Conservation (phyloP, 495 filamentous ascomycete species). For the Penicillium canescens region DNA sequence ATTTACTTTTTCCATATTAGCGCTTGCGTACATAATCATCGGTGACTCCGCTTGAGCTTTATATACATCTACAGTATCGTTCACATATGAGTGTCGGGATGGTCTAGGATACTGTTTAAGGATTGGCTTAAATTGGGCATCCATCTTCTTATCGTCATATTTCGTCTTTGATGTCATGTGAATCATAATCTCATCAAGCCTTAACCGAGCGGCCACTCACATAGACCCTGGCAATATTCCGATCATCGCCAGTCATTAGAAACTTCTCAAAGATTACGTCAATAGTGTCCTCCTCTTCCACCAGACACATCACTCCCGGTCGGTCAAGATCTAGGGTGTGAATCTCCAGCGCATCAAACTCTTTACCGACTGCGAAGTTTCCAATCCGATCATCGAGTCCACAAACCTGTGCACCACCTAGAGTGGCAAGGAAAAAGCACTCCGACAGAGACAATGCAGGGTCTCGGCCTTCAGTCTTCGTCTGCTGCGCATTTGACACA, state of each 20-base stretch:
- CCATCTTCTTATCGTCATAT: too few relatives aligned
- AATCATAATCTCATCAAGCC: slow-evolving; percentile 39
- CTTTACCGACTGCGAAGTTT: slow-evolving; percentile 59
- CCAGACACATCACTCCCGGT: slow-evolving; percentile 49
- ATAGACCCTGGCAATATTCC: slow-evolving; percentile 60
- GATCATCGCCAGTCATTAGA: slow-evolving; percentile 65
- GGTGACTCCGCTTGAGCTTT: too few relatives aligned
- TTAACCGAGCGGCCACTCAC: slow-evolving; percentile 55
- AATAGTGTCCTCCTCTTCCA: slow-evolving; percentile 51
- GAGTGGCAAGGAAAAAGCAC: slow-evolving; percentile 61
- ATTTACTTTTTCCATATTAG: not conserved
- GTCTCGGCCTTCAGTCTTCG: slow-evolving; percentile 46
- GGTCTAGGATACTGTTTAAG: too few relatives aligned
- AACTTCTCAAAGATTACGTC: slow-evolving; percentile 61
- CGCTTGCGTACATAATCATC: not conserved
- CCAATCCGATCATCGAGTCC: slow-evolving; percentile 56
- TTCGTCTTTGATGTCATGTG: too few relatives aligned
- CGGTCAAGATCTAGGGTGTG: slow-evolving; percentile 31
- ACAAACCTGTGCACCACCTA: slow-evolving; percentile 63
- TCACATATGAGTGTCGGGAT: too few relatives aligned
- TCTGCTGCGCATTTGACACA: slow-evolving; percentile 57
- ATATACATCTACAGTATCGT: too few relatives aligned
- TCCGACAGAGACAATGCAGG: slow-evolving; percentile 51
- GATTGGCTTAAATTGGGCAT: too few relatives aligned
- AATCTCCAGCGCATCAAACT: slow-evolving; percentile 65